Evolutionary conservation across 1,284 basidiomycete species (phyloP).

Genomic region (Naganishia albida): DNA sequence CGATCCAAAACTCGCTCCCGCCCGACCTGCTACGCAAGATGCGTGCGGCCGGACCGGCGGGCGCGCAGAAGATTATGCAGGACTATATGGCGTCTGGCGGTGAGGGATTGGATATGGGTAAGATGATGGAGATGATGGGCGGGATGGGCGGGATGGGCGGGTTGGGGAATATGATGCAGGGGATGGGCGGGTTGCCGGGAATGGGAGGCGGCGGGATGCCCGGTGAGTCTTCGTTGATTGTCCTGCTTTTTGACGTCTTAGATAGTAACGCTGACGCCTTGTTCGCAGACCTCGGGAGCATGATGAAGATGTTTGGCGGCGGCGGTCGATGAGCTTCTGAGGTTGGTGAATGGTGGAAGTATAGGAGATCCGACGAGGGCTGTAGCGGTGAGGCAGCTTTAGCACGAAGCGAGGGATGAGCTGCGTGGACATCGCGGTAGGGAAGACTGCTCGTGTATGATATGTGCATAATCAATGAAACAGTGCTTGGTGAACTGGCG

Average conservation of each 20-base stretch:
- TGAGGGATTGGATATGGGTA: conserved; percentile 52
- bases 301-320: conserved; percentile 57
- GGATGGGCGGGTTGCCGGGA: conserved; percentile 51
- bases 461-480: too few species aligned
- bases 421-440: background rate
- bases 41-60: conserved; percentile 69
- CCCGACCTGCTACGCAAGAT: conserved; percentile 84
- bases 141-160: conserved; percentile 43
- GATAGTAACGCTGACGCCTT: background rate
- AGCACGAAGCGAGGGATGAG: too few species aligned
- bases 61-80: conserved; percentile 95
- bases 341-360: too few species aligned
- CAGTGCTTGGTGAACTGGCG: too few species aligned
- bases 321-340: conserved; percentile 29
- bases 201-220: conserved; percentile 53
- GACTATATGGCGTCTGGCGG: conserved; percentile 82
- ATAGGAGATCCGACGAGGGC: too few species aligned
- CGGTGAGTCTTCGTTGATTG: conserved; percentile 37
- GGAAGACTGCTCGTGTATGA: too few species aligned
- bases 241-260: too few species aligned
- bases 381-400: background rate
- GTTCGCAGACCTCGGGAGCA: conserved; percentile 49
- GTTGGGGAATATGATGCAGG: conserved; percentile 40
- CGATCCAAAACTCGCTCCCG: conserved; percentile 87
- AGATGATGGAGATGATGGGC: conserved; percentile 42